Conservation (phyloP, 352 stramenopile species). For the Phytopythium chamaehyphon region DNA sequence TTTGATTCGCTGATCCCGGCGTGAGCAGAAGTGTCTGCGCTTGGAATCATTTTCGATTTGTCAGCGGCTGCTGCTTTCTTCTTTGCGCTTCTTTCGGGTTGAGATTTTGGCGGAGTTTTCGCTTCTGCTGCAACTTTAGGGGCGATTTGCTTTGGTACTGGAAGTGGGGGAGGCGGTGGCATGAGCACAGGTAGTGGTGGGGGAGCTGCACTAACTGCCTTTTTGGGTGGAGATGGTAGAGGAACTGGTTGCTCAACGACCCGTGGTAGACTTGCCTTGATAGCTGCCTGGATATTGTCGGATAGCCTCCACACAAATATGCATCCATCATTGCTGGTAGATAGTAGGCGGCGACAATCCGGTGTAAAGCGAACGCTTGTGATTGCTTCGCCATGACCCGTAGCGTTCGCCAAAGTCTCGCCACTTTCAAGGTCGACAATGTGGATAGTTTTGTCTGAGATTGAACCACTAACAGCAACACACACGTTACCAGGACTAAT, state of each 20-base stretch:
- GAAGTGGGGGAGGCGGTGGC: slow-evolving; percentile 25
- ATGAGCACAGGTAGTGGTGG: slow-evolving; percentile 9
- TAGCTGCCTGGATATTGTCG: slow-evolving; percentile 64
- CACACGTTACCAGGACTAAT: slow-evolving; percentile 64
- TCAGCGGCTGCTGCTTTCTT: neutral
- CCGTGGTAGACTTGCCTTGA: slow-evolving; percentile 50
- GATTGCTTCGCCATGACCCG: slow-evolving; percentile 81
- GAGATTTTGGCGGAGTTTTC: neutral
- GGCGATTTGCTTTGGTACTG: slow-evolving; percentile 2
- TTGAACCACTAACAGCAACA: slow-evolving; percentile 76
- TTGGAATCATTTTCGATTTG: neutral
- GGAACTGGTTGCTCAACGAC: slow-evolving; percentile 23
- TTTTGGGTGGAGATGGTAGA: slow-evolving; percentile 22
- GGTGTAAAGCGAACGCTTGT: slow-evolving; percentile 82
- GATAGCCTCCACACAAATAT: slow-evolving; percentile 87
- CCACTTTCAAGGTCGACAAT: slow-evolving; percentile 80
- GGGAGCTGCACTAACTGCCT: neutral
- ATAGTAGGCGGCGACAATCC: slow-evolving; percentile 85
- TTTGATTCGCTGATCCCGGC: slow-evolving; percentile 4
- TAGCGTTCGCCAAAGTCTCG: slow-evolving; percentile 68
- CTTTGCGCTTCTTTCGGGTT: neutral
- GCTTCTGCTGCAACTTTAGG: neutral
- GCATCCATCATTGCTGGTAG: slow-evolving; percentile 76
- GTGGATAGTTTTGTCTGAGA: slow-evolving; percentile 84
- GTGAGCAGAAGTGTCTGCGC: too few species aligned